Base-by-base conservation (phyloP, 1,139 yeast genomes). In the Suhomyces ambrosiae region DNA sequence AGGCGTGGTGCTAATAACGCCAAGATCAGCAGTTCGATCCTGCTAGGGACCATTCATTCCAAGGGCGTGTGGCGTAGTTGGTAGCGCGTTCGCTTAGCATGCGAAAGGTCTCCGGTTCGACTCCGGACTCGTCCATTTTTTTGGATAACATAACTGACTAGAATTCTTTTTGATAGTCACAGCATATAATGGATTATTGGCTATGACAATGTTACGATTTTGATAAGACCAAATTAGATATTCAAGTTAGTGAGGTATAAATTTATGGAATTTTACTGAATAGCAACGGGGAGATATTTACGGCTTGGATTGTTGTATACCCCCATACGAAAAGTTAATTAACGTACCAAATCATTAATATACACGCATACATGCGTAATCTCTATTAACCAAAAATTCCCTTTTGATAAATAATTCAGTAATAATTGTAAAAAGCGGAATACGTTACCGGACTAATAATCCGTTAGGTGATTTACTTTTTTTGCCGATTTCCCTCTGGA, bases 41-140 rank as follows among this genome's bases (percentile, higher is more conserved):
- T 51, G 63, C 58, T 54, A 56, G 61, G 59, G 60, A 57, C 60
- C 60, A 55, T 17, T 27, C 24, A 80, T 80, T 86, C 86, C 76
- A 86, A 5, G 87, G 87, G 87, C 86, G 86, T 80, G 86, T 81
- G 86, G 88, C 88, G 87, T 77, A 81, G 88, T 81, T 80, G 88
- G 88, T 81, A 81, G 87, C 87, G 88, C 87, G 86, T 78, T 79
- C 84, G 80, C 87, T 80, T 82, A 79, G 88, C 88, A 81, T 80
- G 87, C 79, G 84, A 79, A 78, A 81, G 88, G 87, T 81, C 88
- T 78, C 81, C 80, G 86, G 88, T 82, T 82, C 88, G 84, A 82
- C 75, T 81, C 87, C 86, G 80, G 82, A 79, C 87, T 82, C 86
- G 87, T 81, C 87, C 86, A 81, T 49, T 53, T 34, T 48, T 62